Conservation (phyloP, 2,329 filamentous ascomycete genomes). For the Remersonia thermophila region DNA sequence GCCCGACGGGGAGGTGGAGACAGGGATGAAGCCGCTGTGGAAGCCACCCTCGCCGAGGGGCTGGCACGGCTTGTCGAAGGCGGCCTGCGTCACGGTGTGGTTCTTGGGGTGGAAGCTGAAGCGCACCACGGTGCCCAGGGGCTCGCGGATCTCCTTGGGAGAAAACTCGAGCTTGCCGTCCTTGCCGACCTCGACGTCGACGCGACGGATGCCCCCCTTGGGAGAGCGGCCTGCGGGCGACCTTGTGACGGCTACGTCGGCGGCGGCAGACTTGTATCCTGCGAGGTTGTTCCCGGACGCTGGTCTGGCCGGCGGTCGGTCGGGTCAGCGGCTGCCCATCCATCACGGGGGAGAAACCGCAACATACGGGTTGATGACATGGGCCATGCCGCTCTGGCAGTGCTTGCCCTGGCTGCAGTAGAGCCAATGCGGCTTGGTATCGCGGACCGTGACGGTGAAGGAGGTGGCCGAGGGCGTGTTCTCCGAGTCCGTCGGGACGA, state of each 20-base stretch:
- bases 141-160: conserved; percentile 24
- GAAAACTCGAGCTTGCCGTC: conserved; percentile 22
- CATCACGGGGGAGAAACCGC: no score
- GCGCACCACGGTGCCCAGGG: conserved; percentile 22
- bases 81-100: conserved; percentile 28
- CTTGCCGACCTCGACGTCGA: conserved; percentile 24
- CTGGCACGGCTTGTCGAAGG: conserved; percentile 29
- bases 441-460: conserved; percentile 33
- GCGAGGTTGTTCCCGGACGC: conserved; percentile 24
- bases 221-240: conserved; percentile 21
- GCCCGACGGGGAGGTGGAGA: conserved; percentile 19
- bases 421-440: conserved; percentile 35
- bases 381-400: conserved; percentile 32
- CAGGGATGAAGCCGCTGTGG: conserved; percentile 28
- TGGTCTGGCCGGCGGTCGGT: conserved; percentile 15
- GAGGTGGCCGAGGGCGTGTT: conserved; percentile 23
- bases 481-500: conserved; percentile 22
- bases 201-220: conserved; percentile 22
- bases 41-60: conserved; percentile 27
- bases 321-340: background rate
- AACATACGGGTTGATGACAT: conserved; percentile 26
- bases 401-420: conserved; percentile 35
- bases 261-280: conserved; percentile 21
- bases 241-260: conserved; percentile 17
- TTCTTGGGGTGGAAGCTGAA: conserved; percentile 26